Evolutionary conservation across 139 green algal species (phyloP), one percentile per base, ranked within the genome.

Genomic region (Volvox africanus): DNA sequence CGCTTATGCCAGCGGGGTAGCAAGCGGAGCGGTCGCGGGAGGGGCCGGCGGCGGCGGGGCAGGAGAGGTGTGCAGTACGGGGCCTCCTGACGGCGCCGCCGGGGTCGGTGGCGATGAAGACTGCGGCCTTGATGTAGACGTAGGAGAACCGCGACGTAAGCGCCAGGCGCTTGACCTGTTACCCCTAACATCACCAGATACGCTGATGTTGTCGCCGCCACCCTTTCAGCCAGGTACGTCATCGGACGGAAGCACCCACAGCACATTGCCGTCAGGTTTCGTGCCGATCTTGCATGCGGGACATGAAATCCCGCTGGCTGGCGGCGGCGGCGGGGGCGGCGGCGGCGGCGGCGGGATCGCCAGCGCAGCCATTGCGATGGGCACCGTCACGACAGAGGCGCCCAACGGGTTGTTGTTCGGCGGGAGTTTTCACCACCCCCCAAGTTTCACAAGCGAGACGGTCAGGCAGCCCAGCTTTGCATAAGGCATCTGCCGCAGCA

Each of bases 181-280:
- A n/a, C 80, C 80, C 44, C 80, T 86, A 16, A 30, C 71, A 6
- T 18, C 20, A 32, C 14, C 71, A 32, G 71, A n/a, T 36, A 13
- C 71, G 9, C 26, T 30, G 32, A 24, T 44, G 78, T 11, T 16
- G 19, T 35, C 6, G 36, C 78, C 78, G 37, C 78, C 37, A 35
- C 35, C 16, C 36, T 62, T 37, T 26, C 78, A 81, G 62, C 37
- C 78, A 5, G 26, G 80, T 71, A 44, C 80, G 14, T 37, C 44
- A 3, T 86, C 80, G 5, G 80, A 86, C 80, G 80, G 80, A 0
- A 86, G 80, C 50, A 62, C 80, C 1, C 80, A 86, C 26, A 86
- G 80, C 50, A 86, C 80, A n/a, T 44, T 86, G 50, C 80, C 80
- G 26, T 28, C 80, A n/a, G 80, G 22, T n/a, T 50, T 50, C 80